These are phyloP conservation scores for Colletotrichum higginsianum DNA, from an alignment of 2,329 filamentous ascomycete genomes.

Conservation along the genomic window DNA sequence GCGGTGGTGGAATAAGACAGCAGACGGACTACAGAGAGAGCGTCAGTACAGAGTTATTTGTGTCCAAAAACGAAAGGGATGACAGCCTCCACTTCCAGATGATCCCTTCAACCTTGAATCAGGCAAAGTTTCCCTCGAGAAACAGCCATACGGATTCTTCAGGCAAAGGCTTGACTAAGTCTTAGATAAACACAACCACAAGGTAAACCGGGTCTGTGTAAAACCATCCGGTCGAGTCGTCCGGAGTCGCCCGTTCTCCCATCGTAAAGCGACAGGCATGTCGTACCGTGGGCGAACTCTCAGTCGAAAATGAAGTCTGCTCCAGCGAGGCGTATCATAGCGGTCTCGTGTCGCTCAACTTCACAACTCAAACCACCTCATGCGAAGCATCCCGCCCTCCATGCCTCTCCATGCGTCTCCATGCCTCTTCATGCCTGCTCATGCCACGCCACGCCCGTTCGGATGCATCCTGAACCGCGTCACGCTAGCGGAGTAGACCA, in stretches of 20 bases:
- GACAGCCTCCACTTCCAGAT: too few relatives aligned
- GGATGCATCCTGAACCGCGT: slow-evolving; percentile 10
- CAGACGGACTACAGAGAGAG: not conserved
- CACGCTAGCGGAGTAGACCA: slow-evolving; percentile 6
- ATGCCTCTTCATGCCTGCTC: not conserved
- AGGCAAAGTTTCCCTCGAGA: too few relatives aligned
- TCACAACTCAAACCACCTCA: not conserved
- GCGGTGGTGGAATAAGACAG: not conserved
- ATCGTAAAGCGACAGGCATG: slow-evolving; percentile 3
- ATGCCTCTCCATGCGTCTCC: not conserved
- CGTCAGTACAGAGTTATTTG: not conserved
- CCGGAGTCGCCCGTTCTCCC: not conserved
- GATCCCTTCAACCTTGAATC: too few relatives aligned
- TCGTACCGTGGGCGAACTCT: not conserved
- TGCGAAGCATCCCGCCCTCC: not conserved
- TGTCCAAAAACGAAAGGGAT: too few relatives aligned
- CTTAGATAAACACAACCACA: too few relatives aligned
- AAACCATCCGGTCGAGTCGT: slow-evolving; percentile 8
- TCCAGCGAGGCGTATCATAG: not conserved
- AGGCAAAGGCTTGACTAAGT: too few relatives aligned
- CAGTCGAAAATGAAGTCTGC: not conserved
- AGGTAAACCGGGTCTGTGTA: not conserved
- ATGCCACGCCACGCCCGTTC: slow-evolving; percentile 4
- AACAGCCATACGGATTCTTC: too few relatives aligned
- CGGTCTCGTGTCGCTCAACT: too few relatives aligned